Evolutionary conservation across 208 protist genomes (phyloP).

Genomic region (Trypanosoma mega): DNA sequence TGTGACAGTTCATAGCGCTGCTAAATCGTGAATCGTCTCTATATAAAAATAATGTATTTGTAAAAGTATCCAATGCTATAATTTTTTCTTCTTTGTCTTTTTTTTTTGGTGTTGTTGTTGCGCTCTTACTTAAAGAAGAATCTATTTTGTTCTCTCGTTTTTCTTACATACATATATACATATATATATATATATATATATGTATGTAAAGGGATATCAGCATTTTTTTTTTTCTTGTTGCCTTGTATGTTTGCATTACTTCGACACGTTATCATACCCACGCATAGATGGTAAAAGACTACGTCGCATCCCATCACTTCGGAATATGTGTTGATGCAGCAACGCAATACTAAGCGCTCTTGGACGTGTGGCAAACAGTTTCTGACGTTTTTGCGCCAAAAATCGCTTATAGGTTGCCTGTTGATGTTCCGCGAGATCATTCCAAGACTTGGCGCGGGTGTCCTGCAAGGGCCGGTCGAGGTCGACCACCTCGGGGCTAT

Average conservation of each 20-base stretch:
- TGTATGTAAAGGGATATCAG: neutral
- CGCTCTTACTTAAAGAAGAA: too few species aligned
- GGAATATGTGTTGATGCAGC: conserved; percentile 87
- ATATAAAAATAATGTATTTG: too few species aligned
- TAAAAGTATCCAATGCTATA: too few species aligned
- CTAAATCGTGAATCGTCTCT: too few species aligned
- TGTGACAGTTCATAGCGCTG: too few species aligned
- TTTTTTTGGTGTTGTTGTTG: too few species aligned
- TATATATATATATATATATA: conserved; percentile 3
- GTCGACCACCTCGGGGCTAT: conserved; percentile 69
- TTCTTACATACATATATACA: conserved; percentile 6
- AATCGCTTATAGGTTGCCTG: conserved; percentile 49
- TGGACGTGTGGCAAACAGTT: conserved; percentile 47
- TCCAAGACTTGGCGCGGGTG: conserved; percentile 38
- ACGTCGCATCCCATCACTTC: conserved; percentile 68
- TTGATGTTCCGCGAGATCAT: conserved; percentile 47
- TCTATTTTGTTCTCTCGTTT: conserved; percentile 3
- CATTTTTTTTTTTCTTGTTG: neutral
- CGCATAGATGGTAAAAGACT: conserved; percentile 79
- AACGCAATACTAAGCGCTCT: conserved; percentile 70
- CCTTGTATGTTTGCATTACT: conserved; percentile 30
- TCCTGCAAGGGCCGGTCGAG: conserved; percentile 51
- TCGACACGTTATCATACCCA: conserved; percentile 82
- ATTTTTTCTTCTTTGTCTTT: too few species aligned
- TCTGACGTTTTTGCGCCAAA: conserved; percentile 61